Percentiles rank a stretch among this genome's conserved stretches.
Conservation (phyloP, 176 grass and related monocot species). For the Alloteropsis semialata region DNA sequence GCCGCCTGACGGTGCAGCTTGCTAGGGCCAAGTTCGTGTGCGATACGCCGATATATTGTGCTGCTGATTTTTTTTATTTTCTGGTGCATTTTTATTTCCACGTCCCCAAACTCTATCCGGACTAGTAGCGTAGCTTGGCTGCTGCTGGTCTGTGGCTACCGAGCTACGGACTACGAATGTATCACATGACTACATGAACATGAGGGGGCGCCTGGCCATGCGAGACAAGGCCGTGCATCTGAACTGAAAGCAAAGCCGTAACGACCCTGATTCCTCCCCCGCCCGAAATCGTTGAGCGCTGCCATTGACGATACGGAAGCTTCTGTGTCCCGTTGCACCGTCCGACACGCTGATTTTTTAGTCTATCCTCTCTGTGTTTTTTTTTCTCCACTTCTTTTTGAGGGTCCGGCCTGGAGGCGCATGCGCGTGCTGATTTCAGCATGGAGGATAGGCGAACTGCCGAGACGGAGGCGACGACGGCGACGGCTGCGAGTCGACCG, state of each 20-base stretch:
- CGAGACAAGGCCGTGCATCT: neutral
- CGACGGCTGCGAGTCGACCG: neutral
- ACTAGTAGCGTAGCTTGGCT: too few species aligned
- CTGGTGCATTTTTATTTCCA: neutral
- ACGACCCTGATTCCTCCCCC: neutral
- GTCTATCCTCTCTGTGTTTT: neutral
- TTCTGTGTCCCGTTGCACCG: neutral
- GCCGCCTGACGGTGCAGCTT: too few species aligned
- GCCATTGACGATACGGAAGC: neutral
- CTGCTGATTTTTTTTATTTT: too few species aligned
- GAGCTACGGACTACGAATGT: neutral
- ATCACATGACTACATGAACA: too few species aligned
- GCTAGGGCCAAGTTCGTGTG: neutral
- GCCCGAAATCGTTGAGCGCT: neutral
- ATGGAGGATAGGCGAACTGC: neutral
- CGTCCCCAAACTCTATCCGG: neutral
- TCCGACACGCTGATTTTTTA: neutral
- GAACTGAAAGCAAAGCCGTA: slow-evolving; percentile 24
- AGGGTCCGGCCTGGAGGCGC: neutral
- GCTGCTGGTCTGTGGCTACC: neutral
- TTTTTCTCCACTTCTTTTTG: neutral
- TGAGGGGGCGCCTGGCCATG: neutral
- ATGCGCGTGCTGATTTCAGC: neutral
- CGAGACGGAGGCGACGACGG: neutral
- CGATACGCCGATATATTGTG: neutral